A percentile compares a stretch with the other conserved stretches of the same genome.
phyloP scores from a whole-genome alignment of 345 rosid genomes.

The Syzygium grande region DNA sequence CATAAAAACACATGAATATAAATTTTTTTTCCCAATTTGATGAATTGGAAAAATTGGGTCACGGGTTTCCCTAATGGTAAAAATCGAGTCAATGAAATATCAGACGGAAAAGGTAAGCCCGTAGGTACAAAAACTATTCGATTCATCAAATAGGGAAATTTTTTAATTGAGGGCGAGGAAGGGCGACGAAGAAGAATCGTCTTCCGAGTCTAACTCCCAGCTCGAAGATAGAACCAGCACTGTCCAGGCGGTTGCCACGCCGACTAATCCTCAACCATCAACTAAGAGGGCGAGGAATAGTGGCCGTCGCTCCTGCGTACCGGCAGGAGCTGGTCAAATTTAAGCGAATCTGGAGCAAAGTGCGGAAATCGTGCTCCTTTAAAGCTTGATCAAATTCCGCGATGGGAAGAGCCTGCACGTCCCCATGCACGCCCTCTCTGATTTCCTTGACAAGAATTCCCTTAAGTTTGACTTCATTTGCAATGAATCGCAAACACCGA shows the following conservation, averaged over 20 bases:
- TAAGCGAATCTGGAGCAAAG: not conserved
- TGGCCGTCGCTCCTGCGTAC: not conserved
- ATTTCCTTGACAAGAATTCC: not conserved
- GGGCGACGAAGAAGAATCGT: not conserved
- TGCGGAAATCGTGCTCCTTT: not conserved
- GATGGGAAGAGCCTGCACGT: not conserved
- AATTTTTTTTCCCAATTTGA: not conserved
- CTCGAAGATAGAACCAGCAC: not conserved
- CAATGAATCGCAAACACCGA: rapidly evolving
- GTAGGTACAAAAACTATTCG: not conserved
- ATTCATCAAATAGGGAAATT: not conserved
- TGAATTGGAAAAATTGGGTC: not conserved
- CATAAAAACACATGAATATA: not conserved
- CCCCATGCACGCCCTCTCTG: not conserved
- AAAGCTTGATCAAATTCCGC: not conserved
- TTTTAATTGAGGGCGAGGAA: not conserved
- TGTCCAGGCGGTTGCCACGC: rapidly evolving
- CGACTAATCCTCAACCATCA: not conserved
- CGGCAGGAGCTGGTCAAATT: not conserved
- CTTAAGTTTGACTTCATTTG: rapidly evolving
- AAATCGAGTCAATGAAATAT: not conserved
- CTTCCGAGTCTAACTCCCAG: rapidly evolving
- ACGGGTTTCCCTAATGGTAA: rapidly evolving
- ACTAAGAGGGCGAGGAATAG: not conserved
- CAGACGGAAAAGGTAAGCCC: not conserved